Conservation (phyloP, 108 stramenopile genomes). For the Stephanodiscus triporus region DNA sequence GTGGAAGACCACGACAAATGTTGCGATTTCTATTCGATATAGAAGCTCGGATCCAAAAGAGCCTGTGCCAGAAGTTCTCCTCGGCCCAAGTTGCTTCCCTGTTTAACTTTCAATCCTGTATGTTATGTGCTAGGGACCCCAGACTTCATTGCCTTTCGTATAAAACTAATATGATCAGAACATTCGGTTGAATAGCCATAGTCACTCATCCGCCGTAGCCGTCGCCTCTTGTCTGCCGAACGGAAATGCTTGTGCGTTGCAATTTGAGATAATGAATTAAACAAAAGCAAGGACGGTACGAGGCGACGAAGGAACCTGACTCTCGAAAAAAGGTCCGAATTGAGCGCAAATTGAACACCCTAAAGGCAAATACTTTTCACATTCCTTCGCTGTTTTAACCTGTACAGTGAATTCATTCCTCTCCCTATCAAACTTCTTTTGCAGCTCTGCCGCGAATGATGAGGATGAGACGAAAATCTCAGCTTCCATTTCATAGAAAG, state of each 20-base stretch:
- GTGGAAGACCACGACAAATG: no score
- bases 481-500: slow-evolving; percentile 36
- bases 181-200: no score
- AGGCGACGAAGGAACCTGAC: background rate
- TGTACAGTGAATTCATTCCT: slow-evolving; percentile 11
- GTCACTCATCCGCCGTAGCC: no score
- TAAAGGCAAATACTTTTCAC: slow-evolving; percentile 25
- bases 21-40: no score
- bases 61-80: background rate
- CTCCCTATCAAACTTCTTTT: slow-evolving; percentile 29
- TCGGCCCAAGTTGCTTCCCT: background rate
- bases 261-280: background rate
- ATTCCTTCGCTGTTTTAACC: slow-evolving; percentile 28
- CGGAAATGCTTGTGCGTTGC: no score
- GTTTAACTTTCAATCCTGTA: background rate
- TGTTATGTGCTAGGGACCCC: background rate
- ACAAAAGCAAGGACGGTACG: background rate
- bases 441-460: slow-evolving; percentile 15
- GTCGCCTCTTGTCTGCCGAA: no score
- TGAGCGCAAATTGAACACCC: slow-evolving; percentile 31
- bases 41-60: background rate
- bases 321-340: slow-evolving; percentile 33
- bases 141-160: background rate
- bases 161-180: background rate
- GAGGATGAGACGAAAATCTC: slow-evolving; percentile 32